These are phyloP conservation scores for Cladosporium sp. DNA, from an alignment of 2,329 filamentous ascomycete species.

Conservation along the genomic window DNA sequence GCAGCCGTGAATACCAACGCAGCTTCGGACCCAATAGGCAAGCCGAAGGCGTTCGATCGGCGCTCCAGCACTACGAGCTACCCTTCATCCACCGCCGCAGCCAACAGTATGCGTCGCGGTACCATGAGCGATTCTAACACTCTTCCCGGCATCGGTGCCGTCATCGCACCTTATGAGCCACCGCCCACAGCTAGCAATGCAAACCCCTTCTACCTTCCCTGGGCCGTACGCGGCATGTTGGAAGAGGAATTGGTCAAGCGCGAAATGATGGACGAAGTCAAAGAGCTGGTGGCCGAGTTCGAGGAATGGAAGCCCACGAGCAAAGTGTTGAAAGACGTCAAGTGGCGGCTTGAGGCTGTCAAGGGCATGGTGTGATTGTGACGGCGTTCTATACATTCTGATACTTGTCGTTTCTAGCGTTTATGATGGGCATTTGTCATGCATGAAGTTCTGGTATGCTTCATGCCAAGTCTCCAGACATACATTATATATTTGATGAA, in stretches of 20 bases:
- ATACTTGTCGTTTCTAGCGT: neutral
- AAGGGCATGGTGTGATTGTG: slow-evolving; percentile 65
- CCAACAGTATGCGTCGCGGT: slow-evolving; percentile 32
- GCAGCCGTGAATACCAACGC: slow-evolving; percentile 20
- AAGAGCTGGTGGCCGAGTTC: slow-evolving; percentile 77
- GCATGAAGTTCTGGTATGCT: neutral
- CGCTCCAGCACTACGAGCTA: slow-evolving; percentile 25
- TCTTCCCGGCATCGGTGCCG: slow-evolving; percentile 29
- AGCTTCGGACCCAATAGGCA: neutral
- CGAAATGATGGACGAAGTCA: slow-evolving; percentile 61
- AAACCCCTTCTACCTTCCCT: slow-evolving; percentile 89
- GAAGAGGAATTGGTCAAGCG: slow-evolving; percentile 89
- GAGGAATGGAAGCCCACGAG: slow-evolving; percentile 88
- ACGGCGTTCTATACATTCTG: neutral
- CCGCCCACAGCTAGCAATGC: slow-evolving; percentile 39
- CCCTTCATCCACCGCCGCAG: slow-evolving; percentile 26
- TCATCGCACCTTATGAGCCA: slow-evolving; percentile 39
- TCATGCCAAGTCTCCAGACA: neutral
- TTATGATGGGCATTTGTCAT: neutral
- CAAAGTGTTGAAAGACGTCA: slow-evolving; percentile 92
- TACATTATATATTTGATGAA: neutral
- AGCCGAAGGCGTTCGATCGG: slow-evolving; percentile 20
- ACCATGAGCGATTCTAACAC: slow-evolving; percentile 19
- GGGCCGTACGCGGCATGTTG: slow-evolving; percentile 88
- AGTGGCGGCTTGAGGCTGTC: slow-evolving; percentile 87